Evolutionary conservation across 352 stramenopile species (phyloP), one percentile per base, ranked within the genome.

Genomic region (Phytopythium aichiense): DNA sequence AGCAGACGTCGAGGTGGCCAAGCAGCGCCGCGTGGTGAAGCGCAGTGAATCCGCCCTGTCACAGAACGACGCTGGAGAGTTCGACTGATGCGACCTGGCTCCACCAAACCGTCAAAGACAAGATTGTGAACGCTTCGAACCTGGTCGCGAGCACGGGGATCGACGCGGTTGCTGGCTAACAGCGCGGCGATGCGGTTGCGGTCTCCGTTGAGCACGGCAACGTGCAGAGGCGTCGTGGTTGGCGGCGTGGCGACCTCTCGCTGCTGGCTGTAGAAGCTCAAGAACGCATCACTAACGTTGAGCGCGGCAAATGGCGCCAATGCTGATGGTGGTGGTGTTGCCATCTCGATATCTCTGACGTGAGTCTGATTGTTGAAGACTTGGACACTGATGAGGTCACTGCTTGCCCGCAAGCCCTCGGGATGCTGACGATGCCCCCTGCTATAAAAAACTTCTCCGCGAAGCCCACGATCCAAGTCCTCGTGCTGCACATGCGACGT

Each of bases 21-120:
- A 82, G 69, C 16, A 82, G 64, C 20, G 71, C 66, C 6, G 71
- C 71, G 40, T 82, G 74, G 13, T 80, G 68, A 9, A 82, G 56
- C 15, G 67, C 38, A 18, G 61, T 68, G 31, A 60, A 69, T 6
- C 71, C 74, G 25, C 57, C 68, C 71, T 81, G 49, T 33, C 35
- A 31, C 56, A 20, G n/a, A 35, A 2, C 7, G 23, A 35, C 13
- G 23, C 12, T 49, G 42, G 8, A 49, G 20, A 9, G 7, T 13
- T 25, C 35, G 35, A 15, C 33, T 3, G 25, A 12, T n/a, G 15
- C 42, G 42, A n/a, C n/a, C 7, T 49, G 20, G 4, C 18, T 4
- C 4, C 15, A 37, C 22, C 23, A 2, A 54, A 22, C 20, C 11
- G n/a, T 50, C 57, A 38, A 28, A 57, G 6, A 31, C 58, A n/a